Conservation (phyloP, 495 filamentous ascomycete genomes). For the Xylaria bambusicola region DNA sequence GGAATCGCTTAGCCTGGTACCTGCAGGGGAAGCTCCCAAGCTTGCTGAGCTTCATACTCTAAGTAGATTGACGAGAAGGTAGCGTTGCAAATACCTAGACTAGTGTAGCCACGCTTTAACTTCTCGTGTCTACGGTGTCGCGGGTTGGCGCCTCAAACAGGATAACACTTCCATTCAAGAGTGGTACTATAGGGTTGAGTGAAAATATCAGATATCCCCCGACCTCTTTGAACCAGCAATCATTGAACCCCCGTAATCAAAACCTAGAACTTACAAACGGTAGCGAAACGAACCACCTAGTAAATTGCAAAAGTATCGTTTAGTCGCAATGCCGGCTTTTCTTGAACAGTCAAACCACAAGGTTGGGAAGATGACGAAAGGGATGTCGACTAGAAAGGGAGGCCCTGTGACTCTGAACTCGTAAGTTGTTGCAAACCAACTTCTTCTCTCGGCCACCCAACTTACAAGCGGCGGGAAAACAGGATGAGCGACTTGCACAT, state of each 20-base stretch:
- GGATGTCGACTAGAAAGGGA: slow-evolving; percentile 19
- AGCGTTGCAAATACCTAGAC: background rate
- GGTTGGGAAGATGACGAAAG: slow-evolving; percentile 24
- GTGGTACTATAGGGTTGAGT: background rate
- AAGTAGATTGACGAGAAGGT: background rate
- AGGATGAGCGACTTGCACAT: slow-evolving; percentile 34
- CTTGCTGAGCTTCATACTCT: slow-evolving; percentile 12
- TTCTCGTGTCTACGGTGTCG: background rate
- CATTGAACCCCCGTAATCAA: background rate
- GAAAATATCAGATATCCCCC: background rate
- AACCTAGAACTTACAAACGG: background rate
- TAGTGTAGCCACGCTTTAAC: background rate
- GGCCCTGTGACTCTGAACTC: slow-evolving; percentile 20
- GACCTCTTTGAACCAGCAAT: background rate
- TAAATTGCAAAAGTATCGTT: background rate
- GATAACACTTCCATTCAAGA: slow-evolving; percentile 1
- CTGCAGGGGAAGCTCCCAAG: slow-evolving; percentile 17
- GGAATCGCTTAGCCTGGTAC: background rate
- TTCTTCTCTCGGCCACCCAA: background rate
- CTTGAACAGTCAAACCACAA: background rate
- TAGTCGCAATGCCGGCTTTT: background rate
- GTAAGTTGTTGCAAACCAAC: slow-evolving; percentile 19
- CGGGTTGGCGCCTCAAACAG: slow-evolving; percentile 8
- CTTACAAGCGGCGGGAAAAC: slow-evolving; percentile 8
- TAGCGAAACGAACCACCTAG: background rate